A percentile compares a stretch with the other conserved stretches of the same genome.
phyloP scores from a whole-genome alignment of 2,329 filamentous ascomycete genomes.

The Ophiostoma sp. region DNA sequence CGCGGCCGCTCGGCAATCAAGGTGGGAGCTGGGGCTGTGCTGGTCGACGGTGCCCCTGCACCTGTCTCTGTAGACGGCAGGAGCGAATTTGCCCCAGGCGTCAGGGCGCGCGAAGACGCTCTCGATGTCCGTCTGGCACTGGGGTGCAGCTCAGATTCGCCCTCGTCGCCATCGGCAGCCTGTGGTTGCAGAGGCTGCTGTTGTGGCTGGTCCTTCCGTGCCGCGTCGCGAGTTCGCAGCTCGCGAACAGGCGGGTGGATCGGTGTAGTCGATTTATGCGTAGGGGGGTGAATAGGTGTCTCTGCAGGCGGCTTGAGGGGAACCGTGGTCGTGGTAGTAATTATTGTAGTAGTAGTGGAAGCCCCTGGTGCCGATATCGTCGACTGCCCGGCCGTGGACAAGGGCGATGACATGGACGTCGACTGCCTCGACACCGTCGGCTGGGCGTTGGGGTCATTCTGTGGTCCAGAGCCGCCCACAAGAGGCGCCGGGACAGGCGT shows the following conservation, averaged over 20 bases:
- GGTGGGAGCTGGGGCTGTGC: slow-evolving; percentile 31
- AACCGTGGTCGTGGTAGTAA: slow-evolving; percentile 27
- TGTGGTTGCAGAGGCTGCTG: slow-evolving; percentile 23
- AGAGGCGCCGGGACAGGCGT: slow-evolving; percentile 35
- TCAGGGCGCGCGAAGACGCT: slow-evolving; percentile 21
- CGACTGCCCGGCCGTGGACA: slow-evolving; percentile 16
- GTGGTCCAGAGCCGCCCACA: slow-evolving; percentile 29
- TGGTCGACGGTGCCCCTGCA: slow-evolving; percentile 39
- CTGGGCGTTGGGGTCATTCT: slow-evolving; percentile 24
- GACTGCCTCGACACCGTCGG: slow-evolving; percentile 8
- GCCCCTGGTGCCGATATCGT: background rate
- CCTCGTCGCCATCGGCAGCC: background rate
- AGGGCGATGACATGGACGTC: slow-evolving; percentile 18
- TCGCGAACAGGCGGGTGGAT: slow-evolving; percentile 35
- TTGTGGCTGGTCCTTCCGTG: slow-evolving; percentile 25
- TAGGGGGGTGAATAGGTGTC: slow-evolving; percentile 31
- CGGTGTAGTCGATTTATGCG: slow-evolving; percentile 34
- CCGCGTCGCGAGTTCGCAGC: slow-evolving; percentile 32
- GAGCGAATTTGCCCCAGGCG: slow-evolving; percentile 11
- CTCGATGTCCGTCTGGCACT: slow-evolving; percentile 15
- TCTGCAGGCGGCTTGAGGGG: slow-evolving; percentile 32
- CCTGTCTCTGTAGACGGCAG: slow-evolving; percentile 12
- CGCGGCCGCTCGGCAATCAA: slow-evolving; percentile 50
- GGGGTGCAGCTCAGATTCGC: background rate
- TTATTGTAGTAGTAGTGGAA: slow-evolving; percentile 19